Conservation (phyloP, 306 rosid species). For the Ochetophila trinervis region DNA sequence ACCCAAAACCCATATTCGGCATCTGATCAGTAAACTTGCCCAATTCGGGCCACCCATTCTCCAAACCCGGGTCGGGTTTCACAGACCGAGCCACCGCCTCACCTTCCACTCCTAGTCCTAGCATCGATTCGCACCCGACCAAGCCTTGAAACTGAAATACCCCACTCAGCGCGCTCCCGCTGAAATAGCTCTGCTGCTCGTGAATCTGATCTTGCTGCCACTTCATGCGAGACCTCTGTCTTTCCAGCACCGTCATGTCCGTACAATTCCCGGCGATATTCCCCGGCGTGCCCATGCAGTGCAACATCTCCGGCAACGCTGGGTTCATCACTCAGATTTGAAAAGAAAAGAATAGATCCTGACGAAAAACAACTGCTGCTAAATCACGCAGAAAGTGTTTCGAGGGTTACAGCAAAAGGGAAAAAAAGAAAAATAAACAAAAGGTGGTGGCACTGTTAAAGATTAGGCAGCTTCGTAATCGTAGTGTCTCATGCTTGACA, state of each 20-base stretch:
- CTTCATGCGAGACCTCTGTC: constrained; percentile 24
- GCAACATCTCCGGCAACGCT: constrained; percentile 30
- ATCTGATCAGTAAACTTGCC: constrained; percentile 24
- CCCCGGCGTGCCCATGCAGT: constrained; percentile 28
- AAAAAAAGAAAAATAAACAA: not conserved
- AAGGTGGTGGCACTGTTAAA: constrained; percentile 1
- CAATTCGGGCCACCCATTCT: constrained; percentile 50
- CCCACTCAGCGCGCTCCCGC: constrained; percentile 29
- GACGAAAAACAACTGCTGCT: not conserved
- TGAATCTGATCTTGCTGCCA: constrained; percentile 25
- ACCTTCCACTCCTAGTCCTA: too few species aligned
- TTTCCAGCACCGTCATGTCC: constrained; percentile 38
- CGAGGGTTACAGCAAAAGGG: too few species aligned
- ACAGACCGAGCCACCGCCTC: constrained; percentile 32
- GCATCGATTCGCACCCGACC: constrained; percentile 23
- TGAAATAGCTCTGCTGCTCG: constrained; percentile 22
- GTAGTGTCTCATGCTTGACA: not conserved
- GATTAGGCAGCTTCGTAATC: not conserved
- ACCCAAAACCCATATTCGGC: constrained; percentile 18
- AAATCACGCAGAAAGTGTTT: not conserved
- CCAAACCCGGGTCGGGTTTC: constrained; percentile 53
- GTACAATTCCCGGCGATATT: constrained; percentile 27
- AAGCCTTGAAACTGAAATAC: constrained; percentile 35
- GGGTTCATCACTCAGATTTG: constrained; percentile 30
- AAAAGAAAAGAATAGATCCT: not conserved